phyloP scores from a whole-genome alignment of 306 rosid species.

The Cucurbita ficifolia region DNA sequence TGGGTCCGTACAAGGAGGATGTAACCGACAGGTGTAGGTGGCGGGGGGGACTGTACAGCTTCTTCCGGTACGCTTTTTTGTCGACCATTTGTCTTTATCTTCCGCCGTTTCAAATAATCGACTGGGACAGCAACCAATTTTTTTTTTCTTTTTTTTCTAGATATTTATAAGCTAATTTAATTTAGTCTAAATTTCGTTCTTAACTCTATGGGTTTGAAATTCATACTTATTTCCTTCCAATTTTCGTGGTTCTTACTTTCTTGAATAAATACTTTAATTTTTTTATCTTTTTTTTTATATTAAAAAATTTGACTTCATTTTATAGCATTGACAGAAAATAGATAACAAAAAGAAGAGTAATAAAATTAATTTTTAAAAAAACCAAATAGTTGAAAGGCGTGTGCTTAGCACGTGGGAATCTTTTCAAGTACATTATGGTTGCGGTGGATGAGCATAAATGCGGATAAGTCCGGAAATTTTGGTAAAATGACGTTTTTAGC shows the following conservation, averaged over 20 bases:
- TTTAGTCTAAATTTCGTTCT: no score
- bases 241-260: no score
- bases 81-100: constrained; percentile 10
- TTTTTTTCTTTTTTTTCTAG: no score
- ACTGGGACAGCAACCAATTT: not conserved
- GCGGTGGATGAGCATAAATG: not conserved
- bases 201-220: no score
- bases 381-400: not conserved
- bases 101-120: constrained; percentile 9
- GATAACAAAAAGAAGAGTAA: no score
- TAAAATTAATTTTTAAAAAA: no score
- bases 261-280: no score
- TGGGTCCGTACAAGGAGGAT: constrained; percentile 20
- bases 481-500: not conserved
- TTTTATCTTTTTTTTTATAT: no score
- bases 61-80: constrained; percentile 4
- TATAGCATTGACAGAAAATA: no score
- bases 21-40: constrained; percentile 10
- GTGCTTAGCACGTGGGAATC: constrained; percentile 2
- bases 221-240: no score
- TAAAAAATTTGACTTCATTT: no score
- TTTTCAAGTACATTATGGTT: not conserved
- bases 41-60: constrained; percentile 7
- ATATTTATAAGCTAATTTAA: not conserved
- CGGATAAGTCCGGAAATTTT: not conserved